phyloP scores from a whole-genome alignment of 345 rosid species.

The Passiflora organensis region DNA sequence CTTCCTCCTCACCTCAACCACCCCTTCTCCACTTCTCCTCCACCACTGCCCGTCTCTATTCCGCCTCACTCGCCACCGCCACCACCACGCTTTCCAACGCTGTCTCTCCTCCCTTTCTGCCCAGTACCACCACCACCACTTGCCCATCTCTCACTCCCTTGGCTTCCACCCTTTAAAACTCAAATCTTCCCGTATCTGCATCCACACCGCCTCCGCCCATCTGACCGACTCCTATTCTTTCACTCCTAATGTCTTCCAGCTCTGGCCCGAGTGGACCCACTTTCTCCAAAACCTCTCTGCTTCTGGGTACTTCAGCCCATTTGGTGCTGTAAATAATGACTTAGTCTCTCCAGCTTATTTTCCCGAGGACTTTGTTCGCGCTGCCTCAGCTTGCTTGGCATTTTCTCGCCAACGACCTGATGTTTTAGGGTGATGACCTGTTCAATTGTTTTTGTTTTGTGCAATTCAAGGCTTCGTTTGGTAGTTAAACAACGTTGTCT shows the following conservation, averaged over 20 bases:
- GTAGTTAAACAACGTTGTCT: not conserved
- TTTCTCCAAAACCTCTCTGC: conserved; percentile 10
- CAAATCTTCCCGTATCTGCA: conserved; percentile 3
- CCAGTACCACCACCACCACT: conserved; percentile 12
- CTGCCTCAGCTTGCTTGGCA: conserved; percentile 56
- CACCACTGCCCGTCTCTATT: conserved; percentile 23
- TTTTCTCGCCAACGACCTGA: conserved; percentile 57
- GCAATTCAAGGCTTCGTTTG: not conserved
- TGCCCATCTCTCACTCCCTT: conserved; percentile 10
- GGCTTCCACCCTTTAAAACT: conserved; percentile 11
- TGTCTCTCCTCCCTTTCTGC: conserved; percentile 6
- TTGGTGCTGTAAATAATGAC: conserved; percentile 18
- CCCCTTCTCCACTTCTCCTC: conserved; percentile 38
- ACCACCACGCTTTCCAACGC: conserved; percentile 14
- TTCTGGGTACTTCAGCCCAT: conserved; percentile 11
- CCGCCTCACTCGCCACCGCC: conserved; percentile 24
- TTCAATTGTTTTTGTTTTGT: not conserved
- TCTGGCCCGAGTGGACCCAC: conserved; percentile 21
- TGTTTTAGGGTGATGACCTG: conserved; percentile 32
- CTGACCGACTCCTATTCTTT: conserved; percentile 9
- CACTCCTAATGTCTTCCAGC: conserved; percentile 9
- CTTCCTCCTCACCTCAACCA: conserved; percentile 38
- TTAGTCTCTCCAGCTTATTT: conserved; percentile 29
- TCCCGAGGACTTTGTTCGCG: conserved; percentile 47
- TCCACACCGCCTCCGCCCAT: conserved; percentile 13